Percentiles rank a stretch among this genome's conserved stretches.
Conservation (phyloP, 1,284 basidiomycete genomes). For the Athelia psychrophila region DNA sequence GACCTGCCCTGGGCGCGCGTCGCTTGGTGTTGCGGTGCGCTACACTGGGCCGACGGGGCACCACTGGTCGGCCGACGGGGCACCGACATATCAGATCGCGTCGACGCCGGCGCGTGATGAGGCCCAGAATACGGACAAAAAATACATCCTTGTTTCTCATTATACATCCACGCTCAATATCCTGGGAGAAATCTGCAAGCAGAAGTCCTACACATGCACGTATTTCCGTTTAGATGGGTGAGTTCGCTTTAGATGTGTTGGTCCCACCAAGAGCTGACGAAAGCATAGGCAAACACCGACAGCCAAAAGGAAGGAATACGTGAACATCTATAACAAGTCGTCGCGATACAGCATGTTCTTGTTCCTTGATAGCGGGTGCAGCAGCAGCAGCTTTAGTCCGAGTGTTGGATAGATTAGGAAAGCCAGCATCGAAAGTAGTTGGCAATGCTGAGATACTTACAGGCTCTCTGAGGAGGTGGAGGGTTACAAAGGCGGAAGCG, state of each 20-base stretch:
- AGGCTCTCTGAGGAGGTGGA: too few species aligned
- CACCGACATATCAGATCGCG: too few species aligned
- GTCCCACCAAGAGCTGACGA: conserved; percentile 1
- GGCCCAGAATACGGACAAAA: conserved; percentile 76
- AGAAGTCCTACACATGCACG: conserved; percentile 74
- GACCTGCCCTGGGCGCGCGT: too few species aligned
- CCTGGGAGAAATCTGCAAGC: conserved; percentile 83
- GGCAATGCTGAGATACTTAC: too few species aligned
- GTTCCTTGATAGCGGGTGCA: too few species aligned
- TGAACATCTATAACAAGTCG: conserved; percentile 79
- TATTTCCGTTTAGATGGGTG: conserved; percentile 87
- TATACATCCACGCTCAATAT: conserved; percentile 92
- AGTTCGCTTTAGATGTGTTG: background rate
- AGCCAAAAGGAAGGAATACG: conserved; percentile 79
- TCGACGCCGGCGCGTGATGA: background rate
- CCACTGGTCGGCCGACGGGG: too few species aligned
- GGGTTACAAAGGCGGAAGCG: too few species aligned
- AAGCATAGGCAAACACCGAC: conserved; percentile 71
- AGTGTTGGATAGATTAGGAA: too few species aligned
- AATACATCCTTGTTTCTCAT: conserved; percentile 90
- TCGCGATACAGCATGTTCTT: conserved; percentile 73
- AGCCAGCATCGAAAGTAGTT: too few species aligned
- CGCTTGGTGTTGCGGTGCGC: too few species aligned
- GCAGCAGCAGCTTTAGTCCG: too few species aligned
- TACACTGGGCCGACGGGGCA: too few species aligned